A percentile compares a stretch with the other conserved stretches of the same genome.
Evolutionary conservation across 2,329 filamentous ascomycete genomes (phyloP).

Genomic region (Diaporthe sp.): DNA sequence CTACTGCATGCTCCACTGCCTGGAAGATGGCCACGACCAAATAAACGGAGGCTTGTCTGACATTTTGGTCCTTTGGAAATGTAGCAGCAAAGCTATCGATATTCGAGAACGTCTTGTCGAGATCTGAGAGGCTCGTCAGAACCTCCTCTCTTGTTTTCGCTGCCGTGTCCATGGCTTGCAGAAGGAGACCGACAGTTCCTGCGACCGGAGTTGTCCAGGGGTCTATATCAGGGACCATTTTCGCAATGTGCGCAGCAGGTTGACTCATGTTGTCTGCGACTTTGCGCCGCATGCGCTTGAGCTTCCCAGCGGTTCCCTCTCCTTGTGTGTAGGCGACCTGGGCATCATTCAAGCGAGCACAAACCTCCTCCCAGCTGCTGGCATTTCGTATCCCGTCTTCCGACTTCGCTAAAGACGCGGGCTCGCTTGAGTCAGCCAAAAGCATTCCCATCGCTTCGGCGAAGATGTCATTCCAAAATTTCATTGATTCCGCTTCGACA

Average conservation of each 20-base stretch:
- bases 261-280: neutral
- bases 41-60: neutral
- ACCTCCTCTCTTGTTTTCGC: neutral
- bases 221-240: neutral
- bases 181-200: neutral
- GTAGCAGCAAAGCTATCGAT: neutral
- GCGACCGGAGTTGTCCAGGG: neutral
- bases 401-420: neutral
- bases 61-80: neutral
- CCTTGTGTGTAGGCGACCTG: neutral
- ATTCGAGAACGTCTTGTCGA: neutral
- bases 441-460: neutral
- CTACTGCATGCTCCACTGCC: neutral
- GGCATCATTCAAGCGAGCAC: neutral
- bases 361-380: neutral
- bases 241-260: neutral
- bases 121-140: neutral
- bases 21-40: neutral
- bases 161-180: neutral
- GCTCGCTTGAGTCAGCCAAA: neutral
- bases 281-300: conserved; percentile 4
- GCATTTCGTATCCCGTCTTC: neutral
- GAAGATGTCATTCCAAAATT: neutral
- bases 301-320: neutral
- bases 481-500: neutral